Conservation (phyloP, 306 rosid genomes). For the Begonia peltatifolia region DNA sequence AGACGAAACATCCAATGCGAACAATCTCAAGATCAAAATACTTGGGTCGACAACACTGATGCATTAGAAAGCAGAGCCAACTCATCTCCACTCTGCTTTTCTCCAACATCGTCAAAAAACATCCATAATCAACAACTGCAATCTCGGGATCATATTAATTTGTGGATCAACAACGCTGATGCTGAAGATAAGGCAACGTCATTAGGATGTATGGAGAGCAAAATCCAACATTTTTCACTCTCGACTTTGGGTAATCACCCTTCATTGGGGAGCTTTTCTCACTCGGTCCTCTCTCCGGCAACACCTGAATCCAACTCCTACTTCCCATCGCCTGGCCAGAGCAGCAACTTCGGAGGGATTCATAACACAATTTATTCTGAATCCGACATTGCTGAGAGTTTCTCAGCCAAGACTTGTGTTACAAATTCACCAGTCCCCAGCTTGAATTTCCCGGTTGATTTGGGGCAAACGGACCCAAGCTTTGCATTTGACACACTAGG, state of each 20-base stretch:
- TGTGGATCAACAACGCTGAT: no score
- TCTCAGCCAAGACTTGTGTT: conserved; percentile 40
- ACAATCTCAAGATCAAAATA: conserved; percentile 3
- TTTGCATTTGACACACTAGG: conserved; percentile 31
- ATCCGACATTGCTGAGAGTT: conserved; percentile 33
- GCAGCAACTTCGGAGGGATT: conserved; percentile 19
- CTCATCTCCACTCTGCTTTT: conserved; percentile 30
- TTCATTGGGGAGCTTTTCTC: conserved; percentile 19
- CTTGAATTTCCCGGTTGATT: conserved; percentile 37
- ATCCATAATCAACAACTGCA: no score
- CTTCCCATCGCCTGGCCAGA: conserved; percentile 22
- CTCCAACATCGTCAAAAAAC: conserved; percentile 22
- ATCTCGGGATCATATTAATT: no score
- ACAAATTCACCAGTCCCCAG: conserved; percentile 37
- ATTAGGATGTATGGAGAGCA: conserved; percentile 17
- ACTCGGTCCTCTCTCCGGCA: conserved; percentile 21
- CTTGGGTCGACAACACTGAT: conserved; percentile 2
- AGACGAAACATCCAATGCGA: conserved; percentile 6
- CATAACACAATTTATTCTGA: conserved; percentile 23
- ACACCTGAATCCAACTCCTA: conserved; percentile 27
- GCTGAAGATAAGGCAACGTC: conserved; percentile 14
- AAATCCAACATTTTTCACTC: conserved; percentile 8
- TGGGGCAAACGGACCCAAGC: conserved; percentile 20
- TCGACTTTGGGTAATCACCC: conserved; percentile 6
- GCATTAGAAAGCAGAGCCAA: conserved; percentile 23